A percentile compares a stretch with the other conserved stretches of the same genome.
Conservation (phyloP, 192 early-diverging fungal genomes). For the Umbelopsis vinacea region DNA sequence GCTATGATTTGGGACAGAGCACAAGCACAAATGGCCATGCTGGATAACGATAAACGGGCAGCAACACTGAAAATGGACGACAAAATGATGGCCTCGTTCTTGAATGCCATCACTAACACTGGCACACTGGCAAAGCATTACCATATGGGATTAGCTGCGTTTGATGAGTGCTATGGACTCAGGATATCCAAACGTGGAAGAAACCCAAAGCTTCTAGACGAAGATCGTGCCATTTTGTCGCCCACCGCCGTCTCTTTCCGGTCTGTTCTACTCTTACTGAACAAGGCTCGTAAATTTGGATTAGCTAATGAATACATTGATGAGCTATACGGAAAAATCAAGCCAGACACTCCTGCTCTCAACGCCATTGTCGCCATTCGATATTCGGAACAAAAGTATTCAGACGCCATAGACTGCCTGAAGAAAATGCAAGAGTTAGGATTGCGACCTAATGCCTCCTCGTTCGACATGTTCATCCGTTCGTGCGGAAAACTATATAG, state of each 20-base stretch:
- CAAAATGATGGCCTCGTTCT: neutral
- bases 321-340: neutral
- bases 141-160: neutral
- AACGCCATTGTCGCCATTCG: constrained; percentile 18
- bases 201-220: neutral
- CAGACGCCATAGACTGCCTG: neutral
- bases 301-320: constrained; percentile 2
- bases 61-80: neutral
- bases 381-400: neutral
- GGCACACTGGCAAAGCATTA: constrained; percentile 1
- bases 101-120: neutral
- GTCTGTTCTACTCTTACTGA: neutral
- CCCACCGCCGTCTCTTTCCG: neutral
- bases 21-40: neutral
- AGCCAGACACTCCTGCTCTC: neutral
- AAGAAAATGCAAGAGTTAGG: neutral
- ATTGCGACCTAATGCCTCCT: neutral
- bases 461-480: constrained; percentile 5
- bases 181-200: neutral
- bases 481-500: neutral
- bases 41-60: neutral
- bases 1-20: neutral
- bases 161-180: neutral
- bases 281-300: constrained; percentile 14
- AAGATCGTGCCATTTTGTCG: neutral